A percentile compares a stretch with the other conserved stretches of the same genome.
These are phyloP conservation scores for Leccinum pallidistipes DNA, from an alignment of 1,284 basidiomycete species.

Conservation along the genomic window DNA sequence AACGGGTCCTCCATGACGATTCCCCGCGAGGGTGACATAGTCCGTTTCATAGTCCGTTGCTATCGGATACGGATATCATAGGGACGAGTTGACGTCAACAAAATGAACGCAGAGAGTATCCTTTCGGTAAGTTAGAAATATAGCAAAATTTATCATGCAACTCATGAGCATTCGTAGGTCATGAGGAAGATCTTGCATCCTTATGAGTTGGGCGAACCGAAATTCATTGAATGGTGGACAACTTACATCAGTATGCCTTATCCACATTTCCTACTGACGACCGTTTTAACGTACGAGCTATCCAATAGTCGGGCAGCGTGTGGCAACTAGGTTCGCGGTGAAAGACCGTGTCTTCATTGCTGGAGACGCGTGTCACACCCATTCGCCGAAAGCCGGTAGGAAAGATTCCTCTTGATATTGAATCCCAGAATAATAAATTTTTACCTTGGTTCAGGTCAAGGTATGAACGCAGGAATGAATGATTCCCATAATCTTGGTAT, in stretches of 20 bases:
- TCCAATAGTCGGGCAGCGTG: background rate
- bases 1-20: background rate
- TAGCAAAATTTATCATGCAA: background rate
- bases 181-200: conserved; percentile 58
- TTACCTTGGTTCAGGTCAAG: conserved; percentile 39
- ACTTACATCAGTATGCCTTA: background rate
- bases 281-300: background rate
- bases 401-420: too few species aligned
- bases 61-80: conserved; percentile 50
- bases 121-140: conserved; percentile 37
- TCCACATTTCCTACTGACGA: background rate
- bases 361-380: conserved; percentile 1
- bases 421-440: background rate
- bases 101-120: conserved; percentile 58
- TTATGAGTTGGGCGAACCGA: background rate
- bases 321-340: background rate
- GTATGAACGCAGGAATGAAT: conserved; percentile 73
- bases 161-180: conserved; percentile 35
- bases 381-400: background rate
- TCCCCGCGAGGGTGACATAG: conserved; percentile 67
- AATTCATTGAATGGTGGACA: background rate
- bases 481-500: conserved; percentile 67
- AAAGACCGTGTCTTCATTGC: background rate
- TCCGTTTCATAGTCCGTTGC: conserved; percentile 45
- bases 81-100: conserved; percentile 40